Percentiles rank a stretch among this genome's conserved stretches.
Conservation (phyloP, 2,329 filamentous ascomycete genomes). For the Penicillium sp. region DNA sequence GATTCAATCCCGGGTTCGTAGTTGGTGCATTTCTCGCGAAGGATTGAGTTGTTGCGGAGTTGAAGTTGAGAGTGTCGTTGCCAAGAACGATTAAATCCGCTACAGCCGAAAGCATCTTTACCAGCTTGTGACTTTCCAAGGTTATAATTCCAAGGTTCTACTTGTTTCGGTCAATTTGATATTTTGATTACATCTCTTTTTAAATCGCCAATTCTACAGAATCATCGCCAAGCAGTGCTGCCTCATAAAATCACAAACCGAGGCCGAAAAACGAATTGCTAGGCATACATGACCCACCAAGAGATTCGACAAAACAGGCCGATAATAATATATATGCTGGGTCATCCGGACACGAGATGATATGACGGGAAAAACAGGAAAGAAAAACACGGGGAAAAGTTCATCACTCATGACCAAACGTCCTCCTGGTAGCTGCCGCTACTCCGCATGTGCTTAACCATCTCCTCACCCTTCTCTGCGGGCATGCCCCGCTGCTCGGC, state of each 20-base stretch:
- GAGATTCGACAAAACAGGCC: constrained; percentile 11
- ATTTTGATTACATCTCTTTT: constrained; percentile 8
- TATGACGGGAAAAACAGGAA: constrained; percentile 15
- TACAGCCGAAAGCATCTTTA: constrained; percentile 21
- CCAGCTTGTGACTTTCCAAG: too few relatives aligned
- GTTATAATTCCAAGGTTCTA: too few relatives aligned
- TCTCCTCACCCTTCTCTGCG: constrained; percentile 84
- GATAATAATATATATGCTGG: constrained; percentile 20
- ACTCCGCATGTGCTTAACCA: constrained; percentile 94
- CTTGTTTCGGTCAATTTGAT: background rate
- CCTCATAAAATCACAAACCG: background rate
- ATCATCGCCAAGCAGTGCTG: constrained; percentile 1
- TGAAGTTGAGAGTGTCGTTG: constrained; percentile 7
- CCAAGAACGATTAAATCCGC: constrained; percentile 19
- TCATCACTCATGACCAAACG: constrained; percentile 55
- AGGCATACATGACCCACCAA: constrained; percentile 11
- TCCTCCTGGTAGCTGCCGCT: constrained; percentile 93
- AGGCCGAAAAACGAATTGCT: constrained; percentile 4
- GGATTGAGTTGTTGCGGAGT: constrained; percentile 4
- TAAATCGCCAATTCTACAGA: constrained; percentile 13
- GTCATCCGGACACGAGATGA: constrained; percentile 27
- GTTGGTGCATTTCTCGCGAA: constrained; percentile 7
- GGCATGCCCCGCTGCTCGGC: constrained; percentile 74
- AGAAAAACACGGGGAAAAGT: constrained; percentile 10
- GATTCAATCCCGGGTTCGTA: background rate